phyloP scores from a whole-genome alignment of 495 filamentous ascomycete genomes.

The Neurospora terricola region DNA sequence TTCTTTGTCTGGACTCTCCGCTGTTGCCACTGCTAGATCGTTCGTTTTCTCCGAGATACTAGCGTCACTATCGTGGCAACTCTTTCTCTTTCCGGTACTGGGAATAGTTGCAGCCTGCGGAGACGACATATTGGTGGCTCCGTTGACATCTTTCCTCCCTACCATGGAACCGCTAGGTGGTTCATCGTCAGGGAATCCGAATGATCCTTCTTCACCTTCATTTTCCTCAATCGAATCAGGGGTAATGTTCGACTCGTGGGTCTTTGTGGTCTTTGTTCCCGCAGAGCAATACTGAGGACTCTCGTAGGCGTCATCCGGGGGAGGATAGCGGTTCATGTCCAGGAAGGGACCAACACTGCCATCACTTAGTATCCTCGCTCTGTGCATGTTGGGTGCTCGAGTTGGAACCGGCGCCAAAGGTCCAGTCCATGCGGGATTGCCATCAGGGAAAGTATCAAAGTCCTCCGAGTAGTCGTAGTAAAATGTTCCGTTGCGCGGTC shows the following conservation, averaged over 20 bases:
- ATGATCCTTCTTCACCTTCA: background rate
- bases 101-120: background rate
- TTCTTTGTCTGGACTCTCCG: background rate
- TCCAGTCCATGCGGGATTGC: constrained; percentile 8
- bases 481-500: constrained; percentile 5
- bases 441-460: constrained; percentile 22
- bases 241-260: background rate
- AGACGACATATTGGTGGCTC: background rate
- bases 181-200: background rate
- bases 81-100: background rate
- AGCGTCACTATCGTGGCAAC: background rate
- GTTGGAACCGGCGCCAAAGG: constrained; percentile 28
- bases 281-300: background rate
- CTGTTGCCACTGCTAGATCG: background rate
- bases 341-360: constrained; percentile 15
- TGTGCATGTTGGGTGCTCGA: constrained; percentile 18
- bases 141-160: background rate
- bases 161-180: background rate
- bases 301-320: background rate
- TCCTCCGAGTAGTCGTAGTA: constrained; percentile 47
- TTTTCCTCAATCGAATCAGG: background rate
- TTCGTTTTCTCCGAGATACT: background rate
- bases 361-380: constrained; percentile 18
- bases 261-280: background rate
- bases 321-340: background rate